Evolutionary conservation across 805 yeast genomes (phyloP), one percentile per base, ranked within the genome.

Genomic region (Candida andamanensis): DNA sequence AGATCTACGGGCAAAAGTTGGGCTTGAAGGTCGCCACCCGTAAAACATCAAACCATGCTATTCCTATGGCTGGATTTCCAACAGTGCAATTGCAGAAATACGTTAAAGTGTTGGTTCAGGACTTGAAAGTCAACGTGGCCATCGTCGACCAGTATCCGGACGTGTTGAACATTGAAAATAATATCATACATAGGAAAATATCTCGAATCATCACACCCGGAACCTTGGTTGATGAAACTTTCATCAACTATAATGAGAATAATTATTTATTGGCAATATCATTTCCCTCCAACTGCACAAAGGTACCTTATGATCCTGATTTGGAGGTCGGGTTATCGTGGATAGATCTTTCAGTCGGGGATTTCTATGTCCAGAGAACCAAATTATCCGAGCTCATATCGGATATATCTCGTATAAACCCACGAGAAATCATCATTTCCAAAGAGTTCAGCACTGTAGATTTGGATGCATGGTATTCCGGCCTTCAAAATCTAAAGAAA

Each of bases 41-140:
- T 45, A 61, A 61, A 33, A 68, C 74, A 24, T 55, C 52, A 14
- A 63, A 63, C 17, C 46, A 46, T 35, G 30, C 37, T 3, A 69
- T 82, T 1, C 76, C 95, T 0, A 86, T 92, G 83, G 85, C 97
- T 0, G 98, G 98, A 0, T 92, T 92, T 46, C 98, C 98, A 0
- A 64, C 73, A 4, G 57, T 60, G 25, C 85, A 78, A 35, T 55
- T 87, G 13, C 83, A 79, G 33, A 73, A 86, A 36, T 89, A 85
- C 49, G 71, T 87, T 22, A 76, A 77, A 45, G 65, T 78, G 0
- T 67, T 89, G 17, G 94, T 92, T 2, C 78, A 79, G 33, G 85
- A 78, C 21, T 56, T 73, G 15, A 79, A 78, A 2, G 66, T 70
- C 30, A 81, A 79, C 33, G 97, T 87, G 0, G 95, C 90, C 0